Evolutionary conservation across 306 rosid genomes (phyloP), one percentile per base, ranked within the genome.

Genomic region (Fagus crenata): DNA sequence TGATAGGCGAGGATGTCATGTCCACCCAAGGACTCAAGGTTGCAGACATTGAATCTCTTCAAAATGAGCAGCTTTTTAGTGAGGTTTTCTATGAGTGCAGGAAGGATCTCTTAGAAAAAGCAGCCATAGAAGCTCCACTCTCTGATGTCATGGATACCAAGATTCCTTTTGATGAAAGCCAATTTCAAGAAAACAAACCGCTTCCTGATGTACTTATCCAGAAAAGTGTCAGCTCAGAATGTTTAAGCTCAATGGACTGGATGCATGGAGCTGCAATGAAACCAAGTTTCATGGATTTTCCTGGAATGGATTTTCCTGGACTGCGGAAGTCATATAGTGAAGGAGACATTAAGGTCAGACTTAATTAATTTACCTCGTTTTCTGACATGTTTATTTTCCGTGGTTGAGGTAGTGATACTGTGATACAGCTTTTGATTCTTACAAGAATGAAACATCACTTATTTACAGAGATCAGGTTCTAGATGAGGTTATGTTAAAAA

Each of bases 301-400:
- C 90, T 5, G 94, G 83, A 75, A 72, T 95, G 77, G 93, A 92
- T 87, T 77, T 95, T 31, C 90, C 84, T 78, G 93, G 98, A 74
- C 91, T 93, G 92, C 89, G 99, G 7, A 86, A 96, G 79, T 88
- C 99, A 31, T 89, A 35, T 80, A 96, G 99, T 28, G 99, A 96
- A 72, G 98, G 98, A 78, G 99, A 96, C 83, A 96, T 96, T 53
- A 89, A 93, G 99, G 99, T 93, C 65, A 86, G 87, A 69, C 39
- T 76, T 85, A 40, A 67, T 71, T 36, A 11, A 51, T 68, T 73
- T 42, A 35, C 9, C 22, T 74, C 4, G 67, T 51, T 73, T 73
- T 61, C 36, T 32, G 41, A 28, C 18, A 68, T 75, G 73, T 36
- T 72, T 69, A 41, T 28, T 13, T 81, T 13, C 75, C 28, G 49